Base-by-base conservation (phyloP, 2,329 filamentous ascomycete genomes). In the Pyricularia sp. region DNA sequence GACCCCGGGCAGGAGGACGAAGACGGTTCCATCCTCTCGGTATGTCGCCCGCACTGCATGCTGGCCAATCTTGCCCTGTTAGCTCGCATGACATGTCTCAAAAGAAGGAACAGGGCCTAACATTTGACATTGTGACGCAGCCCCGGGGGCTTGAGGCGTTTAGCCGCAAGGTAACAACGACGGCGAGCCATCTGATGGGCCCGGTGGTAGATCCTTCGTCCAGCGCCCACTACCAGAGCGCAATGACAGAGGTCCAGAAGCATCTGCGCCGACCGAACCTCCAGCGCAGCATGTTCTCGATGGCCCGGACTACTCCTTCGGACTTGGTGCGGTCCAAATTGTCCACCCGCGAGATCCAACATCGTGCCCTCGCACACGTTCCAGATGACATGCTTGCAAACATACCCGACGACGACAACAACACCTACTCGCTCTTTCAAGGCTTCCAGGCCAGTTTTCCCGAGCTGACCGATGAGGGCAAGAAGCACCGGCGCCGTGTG, bases 371-470 rank as follows among this genome's bases (percentile, higher is more conserved):
- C 65, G 88, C 91, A 60, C 93, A 90, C 73, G 81, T 99, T 44
- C 87, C 94, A 62, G 93, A 99, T 76, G 93, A 97, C 67, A 84
- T 99, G 70, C 84, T 99, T 61, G 81, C 81, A 69, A 93, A 96
- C 74, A 93, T 97, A 63, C 94, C 94, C 70, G 91, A 96, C 67
- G 91, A 96, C 67, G 84, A 88, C 73, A 87, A 88, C 26, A 96
- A 90, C 76, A 81, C 87, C 19, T 99, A 96, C 78, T 97, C 93
- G 55, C 82, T 99, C 60, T 97, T 99, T 75, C 91, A 99, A 75
- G 94, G 94, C 69, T 99, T 99, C 76, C 88, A 96, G 77, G 94
- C 93, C 62, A 93, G 87, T 68, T 82, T 96, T 67, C 93, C 93
- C 2, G 84, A 87, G 68, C 76, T 84, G 68, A 81, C 80, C 5